phyloP scores from a whole-genome alignment of 257 asterid species.

The Nicotiana knightiana region DNA sequence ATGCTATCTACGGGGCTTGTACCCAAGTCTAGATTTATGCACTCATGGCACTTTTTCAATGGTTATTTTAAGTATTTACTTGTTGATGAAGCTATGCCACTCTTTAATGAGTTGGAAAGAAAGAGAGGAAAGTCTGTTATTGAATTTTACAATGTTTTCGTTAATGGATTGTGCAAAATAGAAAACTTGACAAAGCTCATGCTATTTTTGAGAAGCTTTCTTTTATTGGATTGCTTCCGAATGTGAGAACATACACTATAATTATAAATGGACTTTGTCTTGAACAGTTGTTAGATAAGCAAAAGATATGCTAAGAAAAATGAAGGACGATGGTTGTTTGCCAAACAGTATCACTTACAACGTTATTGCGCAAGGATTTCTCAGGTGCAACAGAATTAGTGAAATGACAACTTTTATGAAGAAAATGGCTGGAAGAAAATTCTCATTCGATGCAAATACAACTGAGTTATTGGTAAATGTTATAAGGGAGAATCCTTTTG shows the following conservation, averaged over 20 bases:
- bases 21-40: not conserved
- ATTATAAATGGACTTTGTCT: slow-evolving; percentile 6
- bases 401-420: not conserved
- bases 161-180: not conserved
- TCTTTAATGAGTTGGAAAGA: not conserved
- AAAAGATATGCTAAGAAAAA: not conserved
- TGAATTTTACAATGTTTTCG: not conserved
- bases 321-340: not conserved
- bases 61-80: not conserved
- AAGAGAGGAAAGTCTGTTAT: not conserved
- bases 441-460: not conserved
- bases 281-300: slow-evolving; percentile 10
- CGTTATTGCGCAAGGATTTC: slow-evolving; percentile 5
- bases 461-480: not conserved
- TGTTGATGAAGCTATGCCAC: not conserved
- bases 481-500: not conserved
- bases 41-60: not conserved
- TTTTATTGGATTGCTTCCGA: slow-evolving; percentile 3
- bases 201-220: not conserved
- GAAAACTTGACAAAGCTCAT: not conserved
- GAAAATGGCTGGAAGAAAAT: not conserved
- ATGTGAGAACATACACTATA: not conserved
- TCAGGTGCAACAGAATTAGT: not conserved
- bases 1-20: not conserved
- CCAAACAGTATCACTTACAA: not conserved